Conservation (phyloP, 2,329 filamentous ascomycete species). For the Pyrenophora seminiperda region DNA sequence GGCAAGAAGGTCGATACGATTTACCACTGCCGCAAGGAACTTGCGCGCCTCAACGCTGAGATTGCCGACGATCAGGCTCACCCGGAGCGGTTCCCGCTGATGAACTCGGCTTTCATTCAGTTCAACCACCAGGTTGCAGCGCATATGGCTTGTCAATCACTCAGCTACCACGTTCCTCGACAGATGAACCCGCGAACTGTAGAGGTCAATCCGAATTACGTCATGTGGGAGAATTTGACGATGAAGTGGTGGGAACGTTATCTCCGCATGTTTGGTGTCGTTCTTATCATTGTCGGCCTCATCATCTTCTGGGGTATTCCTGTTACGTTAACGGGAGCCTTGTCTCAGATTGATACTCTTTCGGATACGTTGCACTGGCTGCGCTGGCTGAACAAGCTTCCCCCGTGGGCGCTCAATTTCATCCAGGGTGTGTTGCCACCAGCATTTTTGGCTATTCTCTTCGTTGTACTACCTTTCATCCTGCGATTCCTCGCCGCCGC, state of each 20-base stretch:
- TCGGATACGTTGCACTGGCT: constrained; percentile 72
- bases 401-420: constrained; percentile 65
- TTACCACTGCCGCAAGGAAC: constrained; percentile 82
- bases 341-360: constrained; percentile 77
- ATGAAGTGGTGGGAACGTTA: constrained; percentile 93
- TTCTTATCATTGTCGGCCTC: constrained; percentile 71
- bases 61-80: constrained; percentile 89
- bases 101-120: constrained; percentile 97
- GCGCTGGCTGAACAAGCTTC: constrained; percentile 67
- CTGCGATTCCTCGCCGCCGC: constrained; percentile 73
- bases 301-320: constrained; percentile 89
- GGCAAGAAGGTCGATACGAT: constrained; percentile 95
- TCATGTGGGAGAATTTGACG: constrained; percentile 97
- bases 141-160: constrained; percentile 95
- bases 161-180: constrained; percentile 87
- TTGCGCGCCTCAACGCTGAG: constrained; percentile 86
- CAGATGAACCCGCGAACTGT: constrained; percentile 91
- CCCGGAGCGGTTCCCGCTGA: constrained; percentile 82
- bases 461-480: constrained; percentile 80
- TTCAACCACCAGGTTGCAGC: constrained; percentile 98
- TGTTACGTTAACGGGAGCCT: constrained; percentile 81
- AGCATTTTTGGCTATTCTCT: constrained; percentile 73
- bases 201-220: constrained; percentile 92
- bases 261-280: constrained; percentile 69
- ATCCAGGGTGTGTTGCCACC: constrained; percentile 88